These are phyloP conservation scores for Astragalus glycyphyllos DNA, from an alignment of 306 rosid genomes.

Conservation along the genomic window DNA sequence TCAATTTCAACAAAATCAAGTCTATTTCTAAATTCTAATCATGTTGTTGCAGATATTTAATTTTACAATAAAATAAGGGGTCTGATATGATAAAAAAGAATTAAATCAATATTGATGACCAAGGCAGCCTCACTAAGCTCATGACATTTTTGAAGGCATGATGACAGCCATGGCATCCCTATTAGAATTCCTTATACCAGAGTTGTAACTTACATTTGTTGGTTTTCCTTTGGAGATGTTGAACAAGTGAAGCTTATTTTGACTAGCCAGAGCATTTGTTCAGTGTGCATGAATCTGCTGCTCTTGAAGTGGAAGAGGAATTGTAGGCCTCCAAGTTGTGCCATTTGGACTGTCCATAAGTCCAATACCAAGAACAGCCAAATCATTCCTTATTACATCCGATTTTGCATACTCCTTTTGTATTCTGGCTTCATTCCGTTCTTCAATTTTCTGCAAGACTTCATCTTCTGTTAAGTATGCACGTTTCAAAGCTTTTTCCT, in stretches of 20 bases:
- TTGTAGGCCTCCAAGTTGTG: constrained; percentile 88
- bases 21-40: no score
- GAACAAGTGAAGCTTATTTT: constrained; percentile 31
- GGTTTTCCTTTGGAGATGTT: constrained; percentile 18
- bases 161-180: neutral
- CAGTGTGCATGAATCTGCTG: constrained; percentile 51
- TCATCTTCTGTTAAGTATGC: constrained; percentile 77
- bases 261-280: constrained; percentile 37
- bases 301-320: constrained; percentile 82
- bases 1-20: no score
- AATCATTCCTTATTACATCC: constrained; percentile 73
- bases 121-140: neutral
- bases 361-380: constrained; percentile 78
- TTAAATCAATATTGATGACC: constrained; percentile 8
- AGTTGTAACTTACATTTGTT: constrained; percentile 10
- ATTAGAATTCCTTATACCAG: neutral
- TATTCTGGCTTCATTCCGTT: constrained; percentile 72
- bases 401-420: constrained; percentile 85
- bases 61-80: neutral
- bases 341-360: constrained; percentile 92
- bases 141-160: neutral
- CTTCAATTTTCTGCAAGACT: constrained; percentile 72
- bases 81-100: neutral
- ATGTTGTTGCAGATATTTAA: no score
- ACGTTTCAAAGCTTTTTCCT: constrained; percentile 79